Conservation (phyloP, 306 rosid species). For the Parietaria judaica region DNA sequence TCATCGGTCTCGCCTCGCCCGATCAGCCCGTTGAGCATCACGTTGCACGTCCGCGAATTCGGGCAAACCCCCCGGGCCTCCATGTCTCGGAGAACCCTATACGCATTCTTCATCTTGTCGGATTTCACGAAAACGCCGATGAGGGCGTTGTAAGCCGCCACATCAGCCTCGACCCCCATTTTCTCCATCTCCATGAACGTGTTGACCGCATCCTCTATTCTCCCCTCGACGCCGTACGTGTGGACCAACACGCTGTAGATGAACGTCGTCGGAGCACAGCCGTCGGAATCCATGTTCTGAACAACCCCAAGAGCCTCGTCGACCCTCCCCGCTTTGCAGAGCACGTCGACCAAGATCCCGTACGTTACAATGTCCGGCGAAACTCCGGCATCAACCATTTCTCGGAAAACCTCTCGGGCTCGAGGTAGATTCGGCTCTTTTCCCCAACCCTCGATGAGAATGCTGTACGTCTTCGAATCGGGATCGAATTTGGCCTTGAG, state of each 20-base stretch:
- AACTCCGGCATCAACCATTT: slow-evolving; percentile 62
- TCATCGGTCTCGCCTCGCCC: slow-evolving; percentile 44
- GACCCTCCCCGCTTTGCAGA: slow-evolving; percentile 78
- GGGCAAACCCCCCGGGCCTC: slow-evolving; percentile 39
- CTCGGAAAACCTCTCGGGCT: slow-evolving; percentile 63
- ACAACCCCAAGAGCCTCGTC: slow-evolving; percentile 74
- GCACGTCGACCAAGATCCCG: slow-evolving; percentile 77
- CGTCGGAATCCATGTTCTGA: slow-evolving; percentile 49
- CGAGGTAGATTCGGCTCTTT: slow-evolving; percentile 72
- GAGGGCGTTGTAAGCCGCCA: slow-evolving; percentile 73
- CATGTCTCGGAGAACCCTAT: slow-evolving; percentile 68
- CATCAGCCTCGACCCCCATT: slow-evolving; percentile 54
- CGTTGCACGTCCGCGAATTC: slow-evolving; percentile 64
- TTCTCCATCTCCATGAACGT: slow-evolving; percentile 68
- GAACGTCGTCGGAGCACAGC: slow-evolving; percentile 58
- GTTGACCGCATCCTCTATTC: slow-evolving; percentile 78
- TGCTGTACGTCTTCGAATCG: slow-evolving; percentile 65
- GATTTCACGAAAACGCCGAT: slow-evolving; percentile 61
- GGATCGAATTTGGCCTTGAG: slow-evolving; percentile 45
- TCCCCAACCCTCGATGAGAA: slow-evolving; percentile 86
- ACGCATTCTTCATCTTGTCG: slow-evolving; percentile 49
- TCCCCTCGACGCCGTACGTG: slow-evolving; percentile 62
- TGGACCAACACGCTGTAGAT: slow-evolving; percentile 70
- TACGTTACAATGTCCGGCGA: slow-evolving; percentile 73
- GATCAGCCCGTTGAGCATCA: slow-evolving; percentile 60